Percentiles rank a stretch among this genome's conserved stretches.
These are phyloP conservation scores for Ophiostoma sp. DNA, from an alignment of 2,329 filamentous ascomycete genomes.

Conservation along the genomic window DNA sequence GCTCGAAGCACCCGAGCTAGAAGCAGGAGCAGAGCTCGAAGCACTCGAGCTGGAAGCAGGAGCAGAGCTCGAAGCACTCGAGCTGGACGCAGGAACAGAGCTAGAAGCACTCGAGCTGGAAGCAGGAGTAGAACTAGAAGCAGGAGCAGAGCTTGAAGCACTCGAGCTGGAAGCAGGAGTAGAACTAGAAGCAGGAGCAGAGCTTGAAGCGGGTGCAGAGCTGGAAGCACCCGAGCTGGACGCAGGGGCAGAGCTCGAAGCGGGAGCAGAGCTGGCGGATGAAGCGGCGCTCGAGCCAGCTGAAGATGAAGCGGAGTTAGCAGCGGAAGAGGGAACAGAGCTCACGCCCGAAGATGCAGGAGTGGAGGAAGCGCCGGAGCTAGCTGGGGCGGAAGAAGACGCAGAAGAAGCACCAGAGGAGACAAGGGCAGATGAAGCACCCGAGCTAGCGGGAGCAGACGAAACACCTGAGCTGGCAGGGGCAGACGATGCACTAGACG, in stretches of 20 bases:
- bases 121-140: neutral
- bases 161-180: neutral
- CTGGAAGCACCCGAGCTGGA: neutral
- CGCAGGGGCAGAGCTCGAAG: neutral
- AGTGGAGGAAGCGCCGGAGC: neutral
- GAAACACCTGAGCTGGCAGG: neutral
- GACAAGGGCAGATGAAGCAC: neutral
- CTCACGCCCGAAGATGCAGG: neutral
- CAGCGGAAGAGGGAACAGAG: neutral
- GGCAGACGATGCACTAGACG: neutral
- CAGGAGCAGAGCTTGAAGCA: neutral
- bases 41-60: neutral
- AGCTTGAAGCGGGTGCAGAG: neutral
- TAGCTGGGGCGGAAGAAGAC: neutral
- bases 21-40: neutral
- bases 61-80: neutral
- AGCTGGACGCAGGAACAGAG: neutral
- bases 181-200: neutral
- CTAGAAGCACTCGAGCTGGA: neutral
- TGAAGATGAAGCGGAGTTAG: neutral
- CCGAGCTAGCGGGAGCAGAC: neutral
- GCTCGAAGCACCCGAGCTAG: neutral
- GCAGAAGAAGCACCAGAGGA: neutral
- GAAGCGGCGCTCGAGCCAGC: no score
- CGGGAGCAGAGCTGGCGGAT: neutral